These are phyloP conservation scores for Pezicula carpinea DNA, from an alignment of 2,329 filamentous ascomycete species.

Conservation along the genomic window DNA sequence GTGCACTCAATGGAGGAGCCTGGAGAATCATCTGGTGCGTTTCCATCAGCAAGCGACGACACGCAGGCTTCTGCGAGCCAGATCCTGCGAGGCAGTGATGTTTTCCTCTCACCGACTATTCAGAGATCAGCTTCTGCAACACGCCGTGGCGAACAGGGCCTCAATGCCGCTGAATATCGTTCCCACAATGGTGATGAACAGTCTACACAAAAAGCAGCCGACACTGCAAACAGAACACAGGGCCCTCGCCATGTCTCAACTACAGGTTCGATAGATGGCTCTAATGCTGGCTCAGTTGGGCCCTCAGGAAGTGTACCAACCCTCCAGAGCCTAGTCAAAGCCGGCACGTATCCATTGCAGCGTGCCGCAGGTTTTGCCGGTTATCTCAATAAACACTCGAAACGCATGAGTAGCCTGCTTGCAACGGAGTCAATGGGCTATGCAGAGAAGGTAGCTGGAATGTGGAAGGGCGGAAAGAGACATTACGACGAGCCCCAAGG, in stretches of 20 bases:
- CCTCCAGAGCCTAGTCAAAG: conserved; percentile 53
- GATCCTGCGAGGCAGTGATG: conserved; percentile 80
- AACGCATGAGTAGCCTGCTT: conserved; percentile 75
- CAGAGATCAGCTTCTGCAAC: conserved; percentile 36
- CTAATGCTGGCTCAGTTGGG: conserved; percentile 17
- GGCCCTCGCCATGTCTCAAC: conserved; percentile 16
- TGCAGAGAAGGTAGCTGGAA: conserved; percentile 92
- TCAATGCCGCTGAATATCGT: conserved; percentile 7
- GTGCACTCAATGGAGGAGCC: conserved; percentile 69
- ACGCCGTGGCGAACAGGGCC: conserved; percentile 12
- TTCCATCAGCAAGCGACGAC: conserved; percentile 67
- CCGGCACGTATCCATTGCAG: conserved; percentile 73
- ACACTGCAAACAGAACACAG: conserved; percentile 7
- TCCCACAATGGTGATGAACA: conserved; percentile 15
- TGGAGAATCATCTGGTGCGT: conserved; percentile 61
- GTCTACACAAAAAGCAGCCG: conserved; percentile 8
- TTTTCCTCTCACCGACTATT: conserved; percentile 78
- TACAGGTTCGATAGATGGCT: conserved; percentile 18
- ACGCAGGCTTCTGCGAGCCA: conserved; percentile 81
- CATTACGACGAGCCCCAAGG: conserved; percentile 70
- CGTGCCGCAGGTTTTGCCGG: conserved; percentile 78
- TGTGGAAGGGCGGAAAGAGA: conserved; percentile 88
- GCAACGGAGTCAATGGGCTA: conserved; percentile 94
- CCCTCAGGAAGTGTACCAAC: conserved; percentile 42
- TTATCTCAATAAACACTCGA: conserved; percentile 74